Evolutionary conservation across 768 basidiomycete species (phyloP), one percentile per base, ranked within the genome.

Genomic region (Serpula lacrymans): DNA sequence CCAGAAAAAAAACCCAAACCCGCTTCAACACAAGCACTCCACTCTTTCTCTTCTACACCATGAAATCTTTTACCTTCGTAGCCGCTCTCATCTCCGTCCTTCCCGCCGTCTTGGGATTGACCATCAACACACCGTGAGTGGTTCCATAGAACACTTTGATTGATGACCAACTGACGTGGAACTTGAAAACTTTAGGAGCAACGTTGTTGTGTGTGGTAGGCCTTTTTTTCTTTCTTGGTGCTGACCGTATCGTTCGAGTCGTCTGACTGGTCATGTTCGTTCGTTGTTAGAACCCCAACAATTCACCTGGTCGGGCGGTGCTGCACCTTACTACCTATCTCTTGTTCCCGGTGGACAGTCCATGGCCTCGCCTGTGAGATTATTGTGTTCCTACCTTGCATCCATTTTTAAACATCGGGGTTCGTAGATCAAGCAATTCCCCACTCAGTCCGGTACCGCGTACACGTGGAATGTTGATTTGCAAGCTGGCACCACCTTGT

Each of bases 41-140:
- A 13, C 46, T 48, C 59, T 6, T 46, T 61, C 39, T 33, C 11
- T 21, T 1, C 47, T 31, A 57, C 43, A 35, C n/a, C n/a, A 73
- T 72, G 70, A 71, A 67, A 50, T 53, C 54, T 32, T 37, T 64
- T 36, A 43, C 59, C 17, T 34, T 66, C 43, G 31, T 54, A 28
- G 33, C 57, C 21, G 59, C 62, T 27, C 41, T 70, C 32, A 46
- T 59, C 22, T 54, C 60, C 34, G 35, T 52, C 14, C 35, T 59
- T 9, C 58, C 65, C 29, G 70, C 59, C 58, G 72, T 50, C 36
- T 37, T 65, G 47, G 74, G 48, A 36, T 52, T 82, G 53, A 78
- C 70, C n/a, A 64, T 88, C 54, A 78, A 87, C 59, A 82, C 83
- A 2, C 78, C 83, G 84, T 86, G 54, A 47, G 83, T 72, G 28